Evolutionary conservation across 2,329 filamentous ascomycete genomes (phyloP).

Genomic region (Zymoseptoria crescenta): DNA sequence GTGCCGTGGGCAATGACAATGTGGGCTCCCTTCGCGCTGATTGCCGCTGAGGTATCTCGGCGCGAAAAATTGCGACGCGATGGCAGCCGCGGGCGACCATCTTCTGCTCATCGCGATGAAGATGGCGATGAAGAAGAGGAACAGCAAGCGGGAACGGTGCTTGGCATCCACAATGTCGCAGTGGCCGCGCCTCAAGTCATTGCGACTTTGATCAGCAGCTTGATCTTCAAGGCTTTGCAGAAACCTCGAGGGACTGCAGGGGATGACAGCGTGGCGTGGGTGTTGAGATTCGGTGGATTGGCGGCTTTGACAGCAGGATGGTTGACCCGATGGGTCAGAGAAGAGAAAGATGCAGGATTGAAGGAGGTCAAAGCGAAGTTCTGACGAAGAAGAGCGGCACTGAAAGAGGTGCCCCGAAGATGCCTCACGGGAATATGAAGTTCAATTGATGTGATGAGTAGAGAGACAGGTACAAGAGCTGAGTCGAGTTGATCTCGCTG

Average conservation of each 20-base stretch:
- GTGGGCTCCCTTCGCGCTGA: constrained; percentile 93
- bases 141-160: constrained; percentile 79
- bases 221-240: constrained; percentile 78
- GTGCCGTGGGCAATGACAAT: constrained; percentile 88
- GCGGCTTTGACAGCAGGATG: constrained; percentile 66
- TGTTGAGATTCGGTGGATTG: constrained; percentile 73
- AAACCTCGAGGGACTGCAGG: constrained; percentile 78
- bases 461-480: neutral
- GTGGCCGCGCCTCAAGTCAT: constrained; percentile 88
- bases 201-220: constrained; percentile 73
- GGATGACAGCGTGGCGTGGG: constrained; percentile 80
- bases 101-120: constrained; percentile 22
- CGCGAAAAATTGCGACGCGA: constrained; percentile 61
- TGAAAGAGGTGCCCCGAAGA: too few relatives aligned
- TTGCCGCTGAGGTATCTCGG: constrained; percentile 82
- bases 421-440: neutral
- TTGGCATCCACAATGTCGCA: constrained; percentile 93
- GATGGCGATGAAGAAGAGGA: constrained; percentile 45
- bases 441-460: neutral
- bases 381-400: neutral
- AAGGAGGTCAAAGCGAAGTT: constrained; percentile 1
- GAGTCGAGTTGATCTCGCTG: neutral
- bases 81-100: constrained; percentile 36
- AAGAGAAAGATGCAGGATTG: constrained; percentile 11
- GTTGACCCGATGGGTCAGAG: constrained; percentile 11